These are phyloP conservation scores for Magnaporthiopsis rhizophila DNA, from an alignment of 2,329 filamentous ascomycete genomes.

Conservation along the genomic window DNA sequence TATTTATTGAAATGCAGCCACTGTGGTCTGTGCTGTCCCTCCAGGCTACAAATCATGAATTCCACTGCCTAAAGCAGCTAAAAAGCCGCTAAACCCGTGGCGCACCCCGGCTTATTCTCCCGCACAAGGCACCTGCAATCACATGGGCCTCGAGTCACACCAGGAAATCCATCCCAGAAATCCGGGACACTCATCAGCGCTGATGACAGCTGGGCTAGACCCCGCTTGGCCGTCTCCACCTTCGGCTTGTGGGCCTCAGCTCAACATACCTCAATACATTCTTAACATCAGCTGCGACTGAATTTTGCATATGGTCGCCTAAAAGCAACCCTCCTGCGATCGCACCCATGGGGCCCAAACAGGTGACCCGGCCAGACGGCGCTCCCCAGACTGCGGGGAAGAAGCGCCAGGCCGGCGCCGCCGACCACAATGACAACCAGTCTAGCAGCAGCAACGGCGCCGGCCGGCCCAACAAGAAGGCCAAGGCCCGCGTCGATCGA, in stretches of 20 bases:
- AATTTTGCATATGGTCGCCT: not conserved
- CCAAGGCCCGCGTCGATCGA: conserved; percentile 3
- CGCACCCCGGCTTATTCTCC: too few relatives aligned
- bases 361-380: not conserved
- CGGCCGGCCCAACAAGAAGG: conserved; percentile 3
- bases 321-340: not conserved
- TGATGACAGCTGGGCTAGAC: not conserved
- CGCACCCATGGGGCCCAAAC: not conserved
- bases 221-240: not conserved
- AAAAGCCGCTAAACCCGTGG: too few relatives aligned
- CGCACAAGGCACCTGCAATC: too few relatives aligned
- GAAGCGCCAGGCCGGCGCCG: conserved; percentile 2
- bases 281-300: not conserved
- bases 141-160: too few relatives aligned
- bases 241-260: not conserved
- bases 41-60: too few relatives aligned
- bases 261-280: not conserved
- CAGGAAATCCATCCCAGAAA: too few relatives aligned
- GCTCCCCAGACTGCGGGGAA: not conserved
- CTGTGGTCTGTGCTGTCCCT: too few relatives aligned
- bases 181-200: too few relatives aligned
- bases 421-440: not conserved
- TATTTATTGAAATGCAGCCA: too few relatives aligned
- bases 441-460: not conserved
- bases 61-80: too few relatives aligned